These are phyloP conservation scores for Apiospora phragmitis DNA, from an alignment of 2,329 filamentous ascomycete genomes.

Conservation along the genomic window DNA sequence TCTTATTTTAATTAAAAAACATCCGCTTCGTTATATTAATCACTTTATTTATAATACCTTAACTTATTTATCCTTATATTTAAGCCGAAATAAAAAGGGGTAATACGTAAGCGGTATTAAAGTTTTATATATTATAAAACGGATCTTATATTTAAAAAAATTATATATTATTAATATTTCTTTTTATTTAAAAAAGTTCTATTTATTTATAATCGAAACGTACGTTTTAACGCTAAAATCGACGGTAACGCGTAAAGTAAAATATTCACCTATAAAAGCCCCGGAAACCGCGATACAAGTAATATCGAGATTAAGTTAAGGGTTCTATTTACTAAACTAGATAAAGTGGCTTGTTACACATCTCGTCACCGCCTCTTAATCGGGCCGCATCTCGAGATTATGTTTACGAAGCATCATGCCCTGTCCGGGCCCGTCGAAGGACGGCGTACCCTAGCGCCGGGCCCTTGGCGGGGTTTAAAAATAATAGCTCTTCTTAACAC, in stretches of 20 bases:
- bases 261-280: slow-evolving; percentile 45
- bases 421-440: slow-evolving; percentile 46
- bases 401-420: slow-evolving; percentile 35
- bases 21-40: slow-evolving; percentile 18
- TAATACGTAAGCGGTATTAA: slow-evolving; percentile 27
- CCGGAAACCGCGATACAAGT: slow-evolving; percentile 39
- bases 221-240: slow-evolving; percentile 46
- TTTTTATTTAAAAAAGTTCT: not conserved
- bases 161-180: not conserved
- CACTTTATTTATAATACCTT: slow-evolving; percentile 26
- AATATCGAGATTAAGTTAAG: slow-evolving; percentile 35
- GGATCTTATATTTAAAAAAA: slow-evolving; percentile 17
- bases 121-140: slow-evolving; percentile 26
- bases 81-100: slow-evolving; percentile 23
- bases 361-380: slow-evolving; percentile 38
- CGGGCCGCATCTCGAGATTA: slow-evolving; percentile 32
- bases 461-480: slow-evolving; percentile 26
- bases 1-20: slow-evolving; percentile 34
- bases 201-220: slow-evolving; percentile 28
- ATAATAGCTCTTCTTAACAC: slow-evolving; percentile 42
- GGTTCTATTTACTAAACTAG: slow-evolving; percentile 15
- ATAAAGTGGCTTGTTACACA: slow-evolving; percentile 34
- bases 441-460: slow-evolving; percentile 41
- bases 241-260: slow-evolving; percentile 41
- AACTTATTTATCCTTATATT: slow-evolving; percentile 24